These are phyloP conservation scores for Saccharomyces eubayanus DNA, from an alignment of 805 yeast genomes.

Conservation along the genomic window DNA sequence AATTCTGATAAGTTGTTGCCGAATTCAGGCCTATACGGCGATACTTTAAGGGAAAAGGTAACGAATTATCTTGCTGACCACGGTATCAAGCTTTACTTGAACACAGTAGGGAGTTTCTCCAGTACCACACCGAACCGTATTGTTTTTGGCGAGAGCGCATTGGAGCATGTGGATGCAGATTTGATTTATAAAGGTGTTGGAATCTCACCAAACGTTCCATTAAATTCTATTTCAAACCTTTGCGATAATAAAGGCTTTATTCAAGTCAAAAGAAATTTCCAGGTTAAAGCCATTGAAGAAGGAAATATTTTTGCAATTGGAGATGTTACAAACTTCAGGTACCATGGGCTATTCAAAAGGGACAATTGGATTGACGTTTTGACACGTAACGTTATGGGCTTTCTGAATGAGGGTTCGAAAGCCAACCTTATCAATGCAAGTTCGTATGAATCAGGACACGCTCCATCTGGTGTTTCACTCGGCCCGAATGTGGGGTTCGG, in stretches of 20 bases:
- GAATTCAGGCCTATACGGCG: constrained; percentile 7
- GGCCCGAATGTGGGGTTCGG: constrained; percentile 4
- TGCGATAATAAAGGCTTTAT: constrained; percentile 13
- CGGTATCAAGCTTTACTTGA: constrained; percentile 13
- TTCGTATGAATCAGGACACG: neutral
- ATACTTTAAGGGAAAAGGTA: constrained; percentile 10
- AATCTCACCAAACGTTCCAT: constrained; percentile 18
- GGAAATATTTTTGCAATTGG: constrained; percentile 31
- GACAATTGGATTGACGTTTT: constrained; percentile 6
- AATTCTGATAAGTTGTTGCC: constrained; percentile 11
- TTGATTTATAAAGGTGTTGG: constrained; percentile 13
- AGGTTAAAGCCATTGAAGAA: constrained; percentile 8
- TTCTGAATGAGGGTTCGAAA: neutral
- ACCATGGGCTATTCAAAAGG: constrained; percentile 16
- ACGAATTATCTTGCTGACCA: constrained; percentile 9
- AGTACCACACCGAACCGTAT: constrained; percentile 4
- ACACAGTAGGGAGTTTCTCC: constrained; percentile 5
- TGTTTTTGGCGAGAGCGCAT: constrained; percentile 1
- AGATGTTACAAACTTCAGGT: constrained; percentile 23
- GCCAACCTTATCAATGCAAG: constrained; percentile 1
- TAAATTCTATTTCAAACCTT: constrained; percentile 7
- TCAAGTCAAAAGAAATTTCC: constrained; percentile 18
- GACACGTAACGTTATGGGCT: neutral
- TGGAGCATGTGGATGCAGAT: constrained; percentile 12
- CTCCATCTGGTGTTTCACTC: constrained; percentile 1